phyloP scores from a whole-genome alignment of 1,139 yeast species.

The Lodderomyces margitis region DNA sequence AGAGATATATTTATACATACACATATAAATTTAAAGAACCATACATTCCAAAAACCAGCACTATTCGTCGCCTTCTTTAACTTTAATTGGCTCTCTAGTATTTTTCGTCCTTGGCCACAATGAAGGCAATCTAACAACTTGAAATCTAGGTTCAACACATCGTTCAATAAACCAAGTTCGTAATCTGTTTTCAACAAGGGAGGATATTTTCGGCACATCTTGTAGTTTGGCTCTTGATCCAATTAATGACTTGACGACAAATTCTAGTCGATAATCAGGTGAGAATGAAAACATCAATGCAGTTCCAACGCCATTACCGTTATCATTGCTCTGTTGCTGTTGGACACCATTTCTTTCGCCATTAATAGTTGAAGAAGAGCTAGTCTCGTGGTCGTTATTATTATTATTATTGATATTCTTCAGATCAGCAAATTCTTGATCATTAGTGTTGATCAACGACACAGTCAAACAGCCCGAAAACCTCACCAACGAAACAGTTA shows the following conservation, averaged over 20 bases:
- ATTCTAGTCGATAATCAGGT: slow-evolving; percentile 87
- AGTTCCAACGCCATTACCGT: slow-evolving; percentile 42
- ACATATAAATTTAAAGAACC: no score
- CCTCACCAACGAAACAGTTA: slow-evolving; percentile 84
- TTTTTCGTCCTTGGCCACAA: slow-evolving; percentile 87
- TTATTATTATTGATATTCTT: slow-evolving; percentile 5
- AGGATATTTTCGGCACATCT: slow-evolving; percentile 88
- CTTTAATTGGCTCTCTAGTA: slow-evolving; percentile 44
- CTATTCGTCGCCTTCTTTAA: slow-evolving; percentile 13
- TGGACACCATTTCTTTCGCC: neutral
- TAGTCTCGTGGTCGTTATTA: neutral
- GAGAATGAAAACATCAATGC: slow-evolving; percentile 85
- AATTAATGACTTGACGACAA: slow-evolving; percentile 78
- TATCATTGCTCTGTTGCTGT: neutral
- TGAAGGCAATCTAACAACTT: slow-evolving; percentile 78
- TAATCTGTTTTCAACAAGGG: slow-evolving; percentile 76
- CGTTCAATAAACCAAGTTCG: slow-evolving; percentile 90
- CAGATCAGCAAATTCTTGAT: slow-evolving; percentile 29
- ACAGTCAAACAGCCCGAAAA: slow-evolving; percentile 92
- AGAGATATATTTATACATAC: neutral
- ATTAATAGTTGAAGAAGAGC: neutral
- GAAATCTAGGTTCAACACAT: slow-evolving; percentile 91
- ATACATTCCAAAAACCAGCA: no score
- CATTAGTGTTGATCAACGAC: slow-evolving; percentile 59
- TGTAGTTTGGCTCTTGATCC: slow-evolving; percentile 92